phyloP scores from a whole-genome alignment of 225 moss, liverwort and hornwort species.

The Anthoceros angustus region DNA sequence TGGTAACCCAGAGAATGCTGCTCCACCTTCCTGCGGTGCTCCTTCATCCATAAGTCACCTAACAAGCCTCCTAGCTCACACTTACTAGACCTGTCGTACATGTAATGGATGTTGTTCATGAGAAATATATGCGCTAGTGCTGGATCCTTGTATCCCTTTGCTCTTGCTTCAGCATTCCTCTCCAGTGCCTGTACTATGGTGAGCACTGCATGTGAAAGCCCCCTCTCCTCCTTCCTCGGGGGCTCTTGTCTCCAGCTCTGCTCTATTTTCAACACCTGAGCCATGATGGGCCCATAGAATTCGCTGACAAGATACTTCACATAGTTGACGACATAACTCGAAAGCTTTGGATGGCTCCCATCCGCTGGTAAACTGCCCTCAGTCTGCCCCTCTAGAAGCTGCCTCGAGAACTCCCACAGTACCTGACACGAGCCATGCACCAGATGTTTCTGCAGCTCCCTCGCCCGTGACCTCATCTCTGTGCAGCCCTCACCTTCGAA shows the following conservation, averaged over 20 bases:
- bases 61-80: constrained; percentile 43
- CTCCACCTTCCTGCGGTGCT: constrained; percentile 43
- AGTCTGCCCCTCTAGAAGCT: constrained; percentile 33
- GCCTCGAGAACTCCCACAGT: constrained; percentile 39
- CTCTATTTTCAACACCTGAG: constrained; percentile 54
- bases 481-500: constrained; percentile 67
- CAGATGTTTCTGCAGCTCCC: constrained; percentile 67
- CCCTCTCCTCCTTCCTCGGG: constrained; percentile 24
- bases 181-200: constrained; percentile 56
- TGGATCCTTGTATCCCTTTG: constrained; percentile 35
- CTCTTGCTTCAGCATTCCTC: constrained; percentile 34
- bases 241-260: constrained; percentile 32
- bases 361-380: constrained; percentile 28
- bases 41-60: constrained; percentile 55
- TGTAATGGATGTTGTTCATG: constrained; percentile 81
- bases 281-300: constrained; percentile 46
- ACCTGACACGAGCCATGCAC: constrained; percentile 55
- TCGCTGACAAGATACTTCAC: constrained; percentile 49
- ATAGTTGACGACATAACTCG: constrained; percentile 78
- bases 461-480: constrained; percentile 47
- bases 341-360: constrained; percentile 52
- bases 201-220: constrained; percentile 37
- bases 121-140: constrained; percentile 57
- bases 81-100: constrained; percentile 53
- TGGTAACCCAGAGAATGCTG: constrained; percentile 58